phyloP scores from a whole-genome alignment of 306 rosid genomes.

The Sechiopsis laciniata region DNA sequence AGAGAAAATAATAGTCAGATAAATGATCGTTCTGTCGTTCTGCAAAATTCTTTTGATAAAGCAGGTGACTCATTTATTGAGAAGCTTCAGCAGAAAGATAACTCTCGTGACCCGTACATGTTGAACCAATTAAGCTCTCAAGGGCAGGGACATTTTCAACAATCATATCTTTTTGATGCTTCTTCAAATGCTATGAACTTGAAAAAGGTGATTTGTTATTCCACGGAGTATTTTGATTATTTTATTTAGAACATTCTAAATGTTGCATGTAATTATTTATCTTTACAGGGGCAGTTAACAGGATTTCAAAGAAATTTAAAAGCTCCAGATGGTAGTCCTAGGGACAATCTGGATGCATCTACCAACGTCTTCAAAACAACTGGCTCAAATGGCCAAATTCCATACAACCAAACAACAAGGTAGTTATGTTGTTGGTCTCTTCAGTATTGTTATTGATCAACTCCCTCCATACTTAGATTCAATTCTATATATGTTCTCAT shows the following conservation, averaged over 20 bases:
- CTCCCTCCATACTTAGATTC: background rate
- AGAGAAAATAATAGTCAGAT: conserved; percentile 27
- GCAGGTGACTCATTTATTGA: conserved; percentile 30
- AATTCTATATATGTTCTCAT: conserved; percentile 10
- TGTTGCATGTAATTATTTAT: conserved; percentile 8
- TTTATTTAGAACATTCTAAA: background rate
- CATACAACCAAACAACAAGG: conserved; percentile 35
- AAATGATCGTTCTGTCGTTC: conserved; percentile 28
- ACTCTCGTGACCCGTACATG: conserved; percentile 21
- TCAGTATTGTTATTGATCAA: background rate
- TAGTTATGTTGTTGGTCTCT: conserved; percentile 20
- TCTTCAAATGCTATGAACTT: conserved; percentile 22
- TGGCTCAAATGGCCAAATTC: conserved; percentile 25
- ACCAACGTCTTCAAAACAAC: conserved; percentile 27
- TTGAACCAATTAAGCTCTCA: conserved; percentile 28
- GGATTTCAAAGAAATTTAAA: conserved; percentile 24
- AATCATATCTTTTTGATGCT: conserved; percentile 27
- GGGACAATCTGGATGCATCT: conserved; percentile 31
- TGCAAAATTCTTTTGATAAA: conserved; percentile 31
- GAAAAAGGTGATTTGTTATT: conserved; percentile 31
- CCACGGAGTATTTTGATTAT: background rate
- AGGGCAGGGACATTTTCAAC: conserved; percentile 28
- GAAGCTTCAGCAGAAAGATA: conserved; percentile 35
- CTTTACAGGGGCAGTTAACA: conserved; percentile 26
- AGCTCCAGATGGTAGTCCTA: conserved; percentile 22